phyloP scores from a whole-genome alignment of 139 green algal species.

The Auxenochlorella pyrenoidosa region DNA sequence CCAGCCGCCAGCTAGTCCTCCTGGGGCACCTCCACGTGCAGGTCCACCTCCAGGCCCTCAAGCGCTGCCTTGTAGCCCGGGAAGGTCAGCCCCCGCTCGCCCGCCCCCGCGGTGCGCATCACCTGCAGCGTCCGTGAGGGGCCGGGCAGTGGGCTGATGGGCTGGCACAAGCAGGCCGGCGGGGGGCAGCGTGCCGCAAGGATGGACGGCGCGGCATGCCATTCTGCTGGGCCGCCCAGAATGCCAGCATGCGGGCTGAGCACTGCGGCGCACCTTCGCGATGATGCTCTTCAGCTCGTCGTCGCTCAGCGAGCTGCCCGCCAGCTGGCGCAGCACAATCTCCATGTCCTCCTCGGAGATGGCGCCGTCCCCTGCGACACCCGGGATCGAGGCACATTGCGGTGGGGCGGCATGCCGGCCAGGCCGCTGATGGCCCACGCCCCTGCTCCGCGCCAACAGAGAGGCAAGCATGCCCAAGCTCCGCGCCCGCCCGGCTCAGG shows the following conservation, averaged over 20 bases:
- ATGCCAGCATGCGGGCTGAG: no score
- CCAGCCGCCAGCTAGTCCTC: background rate
- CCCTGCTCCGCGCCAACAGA: no score
- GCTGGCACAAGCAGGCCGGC: background rate
- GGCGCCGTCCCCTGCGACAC: slow-evolving; percentile 63
- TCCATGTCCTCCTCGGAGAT: slow-evolving; percentile 83
- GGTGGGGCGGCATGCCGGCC: background rate
- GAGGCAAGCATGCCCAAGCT: no score
- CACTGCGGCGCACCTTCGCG: slow-evolving; percentile 30
- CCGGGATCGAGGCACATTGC: slow-evolving; percentile 2
- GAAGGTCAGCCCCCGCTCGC: slow-evolving; percentile 31
- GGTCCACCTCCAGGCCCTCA: slow-evolving; percentile 19
- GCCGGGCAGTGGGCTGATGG: no score
- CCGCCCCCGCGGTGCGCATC: background rate
- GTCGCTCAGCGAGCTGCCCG: slow-evolving; percentile 77
- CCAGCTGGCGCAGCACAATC: slow-evolving; percentile 85
- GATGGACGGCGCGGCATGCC: no score
- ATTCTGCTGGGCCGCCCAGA: no score
- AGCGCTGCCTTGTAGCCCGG: slow-evolving; percentile 36
- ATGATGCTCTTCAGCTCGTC: slow-evolving; percentile 69
- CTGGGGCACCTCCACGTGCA: slow-evolving; percentile 34
- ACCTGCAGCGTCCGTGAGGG: background rate
- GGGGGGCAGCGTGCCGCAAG: no score
- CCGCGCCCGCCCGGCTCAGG: no score
- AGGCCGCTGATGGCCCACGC: no score